Evolutionary conservation across 176 grass and related monocot genomes (phyloP).

Genomic region (Eleusine coracana): DNA sequence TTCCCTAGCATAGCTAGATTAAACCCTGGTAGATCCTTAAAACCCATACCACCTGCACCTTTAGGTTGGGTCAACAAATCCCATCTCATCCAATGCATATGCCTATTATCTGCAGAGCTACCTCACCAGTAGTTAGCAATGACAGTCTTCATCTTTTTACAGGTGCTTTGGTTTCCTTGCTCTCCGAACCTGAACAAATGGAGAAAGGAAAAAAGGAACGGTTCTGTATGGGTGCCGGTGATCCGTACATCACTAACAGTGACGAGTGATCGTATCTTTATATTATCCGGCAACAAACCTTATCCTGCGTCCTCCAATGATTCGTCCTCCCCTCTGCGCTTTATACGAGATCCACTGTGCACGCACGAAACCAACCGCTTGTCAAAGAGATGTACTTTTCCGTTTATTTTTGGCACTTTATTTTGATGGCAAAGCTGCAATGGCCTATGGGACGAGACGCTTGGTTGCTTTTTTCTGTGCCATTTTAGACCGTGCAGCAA

Average conservation of each 20-base stretch:
- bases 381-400: neutral
- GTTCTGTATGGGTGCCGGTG: neutral
- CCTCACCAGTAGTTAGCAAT: no score
- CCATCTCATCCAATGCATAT: no score
- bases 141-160: no score
- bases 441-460: no score
- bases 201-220: neutral
- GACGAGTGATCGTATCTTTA: neutral
- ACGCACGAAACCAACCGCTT: neutral
- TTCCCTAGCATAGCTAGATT: no score
- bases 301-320: constrained; percentile 33
- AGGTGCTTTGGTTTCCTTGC: neutral
- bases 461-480: neutral
- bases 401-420: neutral
- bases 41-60: no score
- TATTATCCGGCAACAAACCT: constrained; percentile 6
- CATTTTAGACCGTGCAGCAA: neutral
- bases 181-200: neutral
- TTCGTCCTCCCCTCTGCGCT: neutral
- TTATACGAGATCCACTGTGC: neutral
- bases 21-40: no score
- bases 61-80: no score
- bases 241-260: neutral
- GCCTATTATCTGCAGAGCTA: no score
- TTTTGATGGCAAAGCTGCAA: neutral